Conservation (phyloP, 441 rosid species). For the Geranium incanum region DNA sequence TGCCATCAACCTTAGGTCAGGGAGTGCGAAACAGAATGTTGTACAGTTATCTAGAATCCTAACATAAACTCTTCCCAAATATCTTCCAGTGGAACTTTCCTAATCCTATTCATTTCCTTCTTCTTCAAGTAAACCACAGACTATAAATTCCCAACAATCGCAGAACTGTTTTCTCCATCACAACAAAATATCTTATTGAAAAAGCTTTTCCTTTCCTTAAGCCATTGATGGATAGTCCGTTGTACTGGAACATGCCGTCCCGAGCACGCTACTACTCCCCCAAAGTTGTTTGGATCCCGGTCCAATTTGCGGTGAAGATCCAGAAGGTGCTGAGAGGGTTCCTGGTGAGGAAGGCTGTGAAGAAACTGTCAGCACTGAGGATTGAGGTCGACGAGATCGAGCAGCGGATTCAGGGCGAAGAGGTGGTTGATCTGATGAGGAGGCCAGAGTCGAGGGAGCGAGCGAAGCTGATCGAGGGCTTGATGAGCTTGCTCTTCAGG, state of each 20-base stretch:
- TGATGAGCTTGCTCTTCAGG: constrained; percentile 48
- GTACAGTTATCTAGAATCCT: neutral
- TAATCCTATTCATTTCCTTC: neutral
- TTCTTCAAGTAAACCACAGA: neutral
- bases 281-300: constrained; percentile 42
- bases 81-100: constrained; percentile 32
- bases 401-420: constrained; percentile 29
- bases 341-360: constrained; percentile 45
- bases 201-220: neutral
- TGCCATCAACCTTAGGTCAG: too few relatives aligned
- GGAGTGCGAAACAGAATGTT: too few relatives aligned
- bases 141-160: neutral
- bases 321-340: constrained; percentile 52
- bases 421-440: constrained; percentile 27
- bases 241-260: constrained; percentile 17
- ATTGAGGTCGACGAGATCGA: constrained; percentile 39
- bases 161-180: too few relatives aligned
- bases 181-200: too few relatives aligned
- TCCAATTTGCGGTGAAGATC: constrained; percentile 38
- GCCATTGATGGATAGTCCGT: constrained; percentile 32
- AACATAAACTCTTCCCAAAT: neutral
- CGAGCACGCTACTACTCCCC: neutral
- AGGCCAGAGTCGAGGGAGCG: constrained; percentile 36
- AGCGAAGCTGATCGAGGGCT: constrained; percentile 40
- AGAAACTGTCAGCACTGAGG: constrained; percentile 31